Conservation (phyloP, 1,284 basidiomycete genomes). For the Trametes pubescens region DNA sequence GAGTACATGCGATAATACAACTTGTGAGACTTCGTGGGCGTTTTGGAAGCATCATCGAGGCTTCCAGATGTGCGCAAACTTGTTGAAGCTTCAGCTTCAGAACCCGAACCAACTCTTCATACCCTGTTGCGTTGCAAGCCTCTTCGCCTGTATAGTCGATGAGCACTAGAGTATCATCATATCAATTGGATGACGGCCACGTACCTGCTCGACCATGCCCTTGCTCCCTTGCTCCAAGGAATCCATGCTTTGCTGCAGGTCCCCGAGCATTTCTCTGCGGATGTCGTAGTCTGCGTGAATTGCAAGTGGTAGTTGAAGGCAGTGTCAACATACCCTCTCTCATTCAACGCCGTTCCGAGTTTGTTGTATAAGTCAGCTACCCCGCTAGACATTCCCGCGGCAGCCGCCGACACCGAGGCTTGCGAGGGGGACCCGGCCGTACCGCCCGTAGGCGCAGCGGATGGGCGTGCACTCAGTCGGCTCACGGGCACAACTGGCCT, state of each 20-base stretch:
- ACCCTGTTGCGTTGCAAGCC: constrained; percentile 64
- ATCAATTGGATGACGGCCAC: constrained; percentile 9
- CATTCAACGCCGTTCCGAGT: constrained; percentile 62
- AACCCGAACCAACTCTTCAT: constrained; percentile 71
- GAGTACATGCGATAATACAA: no score
- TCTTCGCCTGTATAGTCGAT: constrained; percentile 57
- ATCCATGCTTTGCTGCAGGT: constrained; percentile 68
- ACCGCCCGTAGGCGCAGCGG: constrained; percentile 6
- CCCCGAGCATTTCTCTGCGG: constrained; percentile 62
- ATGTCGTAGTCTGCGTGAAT: neutral
- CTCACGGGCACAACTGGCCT: constrained; percentile 51
- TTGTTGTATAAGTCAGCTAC: constrained; percentile 55
- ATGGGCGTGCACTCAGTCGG: constrained; percentile 20
- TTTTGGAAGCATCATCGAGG: no score
- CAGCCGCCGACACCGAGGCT: constrained; percentile 32
- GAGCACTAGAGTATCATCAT: constrained; percentile 8
- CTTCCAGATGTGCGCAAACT: no score
- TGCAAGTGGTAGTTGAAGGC: neutral
- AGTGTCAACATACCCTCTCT: constrained; percentile 61
- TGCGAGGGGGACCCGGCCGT: constrained; percentile 18
- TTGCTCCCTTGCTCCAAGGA: constrained; percentile 69
- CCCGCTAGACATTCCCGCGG: constrained; percentile 42
- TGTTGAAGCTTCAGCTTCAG: constrained; percentile 30
- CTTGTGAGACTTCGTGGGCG: no score
- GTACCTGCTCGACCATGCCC: constrained; percentile 69